Evolutionary conservation across 2,329 filamentous ascomycete genomes (phyloP), one percentile per base, ranked within the genome.

Genomic region (Paecilomyces formosus): DNA sequence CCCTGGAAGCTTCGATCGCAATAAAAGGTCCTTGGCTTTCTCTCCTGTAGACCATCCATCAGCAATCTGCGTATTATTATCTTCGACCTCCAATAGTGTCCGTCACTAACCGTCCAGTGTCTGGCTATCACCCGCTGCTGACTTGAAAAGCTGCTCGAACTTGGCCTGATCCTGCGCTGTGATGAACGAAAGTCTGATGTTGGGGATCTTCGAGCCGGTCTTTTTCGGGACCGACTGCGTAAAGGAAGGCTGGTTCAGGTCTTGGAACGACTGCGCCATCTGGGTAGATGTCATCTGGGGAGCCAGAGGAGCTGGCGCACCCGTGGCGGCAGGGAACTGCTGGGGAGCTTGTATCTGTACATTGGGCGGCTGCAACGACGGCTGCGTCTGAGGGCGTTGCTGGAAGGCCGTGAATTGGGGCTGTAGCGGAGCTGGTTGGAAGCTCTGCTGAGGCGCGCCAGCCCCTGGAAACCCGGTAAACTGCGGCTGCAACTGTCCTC

Each of bases 141-240:
- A 96, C 78, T 94, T 97, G 81, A 99, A 99, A 50, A 99, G 79
- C 58, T 94, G 94, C 79, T 99, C 94, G 68, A 99, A 99, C 77
- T 96, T 97, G 69, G 90, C 85, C 76, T 99, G 94, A 71, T 99
- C 94, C 68, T 88, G 86, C 26, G 90, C 92, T 2, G 93, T 97
- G 70, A 99, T 96, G 74, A 99, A 99, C 2, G 92, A 96, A 61
- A 99, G 78, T 55, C 94, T 85, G 64, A 97, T 95, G 72, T 89
- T 97, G 28, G 94, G 94, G 58, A 99, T 97, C 78, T 89, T 94
- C 66, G 84, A 87, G 12, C 82, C 77, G 51, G 80, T 60, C 28
- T 60, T 73, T 67, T 85, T 86, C 6, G 88, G 82, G 63, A 88
- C 85, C 67, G 88, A 83, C 12, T 85, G 77, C 11, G 85, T 81